These are phyloP conservation scores for Colletotrichum sojae DNA, from an alignment of 2,329 filamentous ascomycete species.

Conservation along the genomic window DNA sequence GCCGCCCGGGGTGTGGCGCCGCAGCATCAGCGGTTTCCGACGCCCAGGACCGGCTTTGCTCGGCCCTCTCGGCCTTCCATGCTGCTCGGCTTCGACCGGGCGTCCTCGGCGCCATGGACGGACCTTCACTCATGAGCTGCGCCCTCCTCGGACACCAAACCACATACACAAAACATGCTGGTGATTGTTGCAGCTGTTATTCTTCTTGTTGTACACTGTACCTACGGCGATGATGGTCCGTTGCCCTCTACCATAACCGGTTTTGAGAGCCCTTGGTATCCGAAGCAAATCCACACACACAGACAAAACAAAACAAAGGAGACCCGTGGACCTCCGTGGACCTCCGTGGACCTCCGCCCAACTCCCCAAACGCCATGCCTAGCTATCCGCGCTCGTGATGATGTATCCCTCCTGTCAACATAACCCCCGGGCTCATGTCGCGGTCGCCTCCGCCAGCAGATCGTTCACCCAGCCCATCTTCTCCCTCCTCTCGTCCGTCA, in stretches of 20 bases:
- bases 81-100: background rate
- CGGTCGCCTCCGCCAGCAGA: slow-evolving; percentile 47
- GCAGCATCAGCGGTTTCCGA: background rate
- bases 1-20: too few relatives aligned
- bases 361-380: slow-evolving; percentile 28
- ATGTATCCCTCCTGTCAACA: background rate
- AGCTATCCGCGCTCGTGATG: background rate
- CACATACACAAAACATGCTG: background rate
- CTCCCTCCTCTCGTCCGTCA: slow-evolving; percentile 66
- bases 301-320: background rate
- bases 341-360: background rate
- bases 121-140: too few relatives aligned
- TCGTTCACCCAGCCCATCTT: slow-evolving; percentile 70
- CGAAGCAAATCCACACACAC: background rate
- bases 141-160: background rate
- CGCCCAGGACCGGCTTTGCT: slow-evolving; percentile 5
- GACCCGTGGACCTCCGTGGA: background rate
- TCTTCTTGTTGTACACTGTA: slow-evolving; percentile 9
- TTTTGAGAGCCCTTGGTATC: slow-evolving; percentile 25
- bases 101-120: too few relatives aligned
- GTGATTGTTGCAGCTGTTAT: background rate
- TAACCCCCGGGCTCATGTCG: slow-evolving; percentile 12
- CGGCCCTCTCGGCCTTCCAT: background rate
- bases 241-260: background rate
- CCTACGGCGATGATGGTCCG: background rate